These are phyloP conservation scores for Biscutella laevigata DNA, from an alignment of 441 rosid genomes.

Conservation along the genomic window DNA sequence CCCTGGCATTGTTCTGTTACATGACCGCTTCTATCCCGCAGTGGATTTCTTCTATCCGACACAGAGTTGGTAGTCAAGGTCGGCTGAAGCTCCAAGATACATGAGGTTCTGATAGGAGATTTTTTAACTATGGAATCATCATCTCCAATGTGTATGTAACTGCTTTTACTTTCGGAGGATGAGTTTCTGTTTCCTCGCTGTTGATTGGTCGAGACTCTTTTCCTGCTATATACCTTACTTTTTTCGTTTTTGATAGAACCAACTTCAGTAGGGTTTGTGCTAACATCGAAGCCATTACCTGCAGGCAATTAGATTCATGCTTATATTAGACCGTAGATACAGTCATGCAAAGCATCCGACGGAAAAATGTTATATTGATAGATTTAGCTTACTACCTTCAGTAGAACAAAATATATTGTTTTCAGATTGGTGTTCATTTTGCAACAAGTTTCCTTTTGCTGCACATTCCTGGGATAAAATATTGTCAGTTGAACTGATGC, in stretches of 20 bases:
- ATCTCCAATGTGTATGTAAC: conserved; percentile 30
- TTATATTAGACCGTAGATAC: neutral
- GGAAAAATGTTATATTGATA: conserved; percentile 7
- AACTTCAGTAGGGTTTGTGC: conserved; percentile 19
- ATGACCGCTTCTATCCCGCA: conserved; percentile 16
- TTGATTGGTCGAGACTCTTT: conserved; percentile 28
- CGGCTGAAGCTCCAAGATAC: conserved; percentile 25
- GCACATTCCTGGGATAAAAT: conserved; percentile 19
- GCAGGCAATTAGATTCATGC: conserved; percentile 1
- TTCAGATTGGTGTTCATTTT: conserved; percentile 8
- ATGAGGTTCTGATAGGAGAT: conserved; percentile 17
- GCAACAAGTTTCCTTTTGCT: conserved; percentile 18
- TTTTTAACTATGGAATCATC: conserved; percentile 14
- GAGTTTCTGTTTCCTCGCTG: conserved; percentile 23
- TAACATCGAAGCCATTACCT: conserved; percentile 20
- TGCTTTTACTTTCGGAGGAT: conserved; percentile 38
- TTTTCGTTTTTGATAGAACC: conserved; percentile 26
- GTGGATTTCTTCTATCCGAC: conserved; percentile 17
- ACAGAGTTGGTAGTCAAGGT: conserved; percentile 25
- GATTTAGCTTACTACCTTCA: conserved; percentile 35
- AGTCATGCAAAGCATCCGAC: conserved; percentile 14
- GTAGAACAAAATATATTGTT: conserved; percentile 26
- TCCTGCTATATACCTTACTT: conserved; percentile 44
- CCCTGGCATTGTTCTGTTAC: conserved; percentile 24
- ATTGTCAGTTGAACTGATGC: conserved; percentile 19